Percentiles rank a stretch among this genome's conserved stretches.
These are phyloP conservation scores for Penicillium sp. DNA, from an alignment of 2,329 filamentous ascomycete species.

Conservation along the genomic window DNA sequence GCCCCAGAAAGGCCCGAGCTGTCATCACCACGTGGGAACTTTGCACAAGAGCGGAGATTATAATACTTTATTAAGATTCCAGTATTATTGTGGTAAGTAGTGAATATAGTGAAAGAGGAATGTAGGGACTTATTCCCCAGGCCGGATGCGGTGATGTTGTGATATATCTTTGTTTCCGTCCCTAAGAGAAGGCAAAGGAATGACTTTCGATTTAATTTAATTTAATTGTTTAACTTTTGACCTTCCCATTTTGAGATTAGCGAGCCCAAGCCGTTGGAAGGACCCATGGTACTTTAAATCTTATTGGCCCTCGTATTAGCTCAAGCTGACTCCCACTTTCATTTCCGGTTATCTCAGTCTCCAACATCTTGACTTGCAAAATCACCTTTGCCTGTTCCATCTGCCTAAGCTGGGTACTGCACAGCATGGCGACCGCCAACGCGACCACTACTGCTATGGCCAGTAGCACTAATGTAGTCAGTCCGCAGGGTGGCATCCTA, in stretches of 20 bases:
- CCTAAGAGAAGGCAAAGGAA: not conserved
- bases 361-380: not conserved
- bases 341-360: not conserved
- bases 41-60: not conserved
- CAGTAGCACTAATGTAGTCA: slow-evolving; percentile 13
- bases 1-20: not conserved
- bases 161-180: not conserved
- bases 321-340: slow-evolving; percentile 1
- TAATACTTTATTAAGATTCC: no score
- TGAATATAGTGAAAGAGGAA: no score
- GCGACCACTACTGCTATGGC: slow-evolving; percentile 14
- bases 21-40: slow-evolving; percentile 2
- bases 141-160: not conserved
- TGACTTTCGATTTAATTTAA: no score
- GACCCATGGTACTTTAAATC: not conserved
- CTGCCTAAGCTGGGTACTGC: not conserved
- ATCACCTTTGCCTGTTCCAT: not conserved
- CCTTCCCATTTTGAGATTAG: not conserved
- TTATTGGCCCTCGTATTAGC: slow-evolving; percentile 1
- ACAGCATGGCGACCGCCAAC: slow-evolving; percentile 15
- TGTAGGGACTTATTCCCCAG: not conserved
- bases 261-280: not conserved
- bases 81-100: no score
- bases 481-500: slow-evolving; percentile 59
- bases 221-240: not conserved